Percentiles rank a stretch among this genome's conserved stretches.
These are phyloP conservation scores for Penicillium riverlandense DNA, from an alignment of 495 filamentous ascomycete species.

Conservation along the genomic window DNA sequence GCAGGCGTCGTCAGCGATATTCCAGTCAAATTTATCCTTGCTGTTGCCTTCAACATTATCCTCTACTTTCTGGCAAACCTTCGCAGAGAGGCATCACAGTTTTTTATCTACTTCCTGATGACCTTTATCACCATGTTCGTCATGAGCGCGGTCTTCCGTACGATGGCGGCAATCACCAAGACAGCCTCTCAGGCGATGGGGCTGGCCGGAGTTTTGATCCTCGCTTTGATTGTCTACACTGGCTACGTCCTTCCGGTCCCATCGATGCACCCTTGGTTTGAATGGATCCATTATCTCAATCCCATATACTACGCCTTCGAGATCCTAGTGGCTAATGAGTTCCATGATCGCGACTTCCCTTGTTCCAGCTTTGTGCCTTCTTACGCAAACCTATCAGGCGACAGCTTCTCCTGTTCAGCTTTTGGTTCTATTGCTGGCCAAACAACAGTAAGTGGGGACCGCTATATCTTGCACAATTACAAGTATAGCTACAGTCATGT, in stretches of 20 bases:
- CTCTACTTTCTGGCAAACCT: slow-evolving; percentile 50
- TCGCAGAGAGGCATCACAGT: slow-evolving; percentile 29
- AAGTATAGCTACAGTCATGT: slow-evolving; percentile 47
- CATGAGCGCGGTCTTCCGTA: slow-evolving; percentile 44
- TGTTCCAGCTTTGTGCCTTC: slow-evolving; percentile 41
- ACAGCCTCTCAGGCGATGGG: slow-evolving; percentile 41
- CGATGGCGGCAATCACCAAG: slow-evolving; percentile 35
- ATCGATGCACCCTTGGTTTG: slow-evolving; percentile 43
- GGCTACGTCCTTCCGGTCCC: slow-evolving; percentile 35
- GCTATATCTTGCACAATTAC: slow-evolving; percentile 44
- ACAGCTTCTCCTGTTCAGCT: slow-evolving; percentile 36
- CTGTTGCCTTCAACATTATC: slow-evolving; percentile 40
- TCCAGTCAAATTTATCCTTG: slow-evolving; percentile 38
- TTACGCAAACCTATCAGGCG: slow-evolving; percentile 30
- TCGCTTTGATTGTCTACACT: slow-evolving; percentile 36
- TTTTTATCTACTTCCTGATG: slow-evolving; percentile 54
- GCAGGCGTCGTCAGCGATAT: slow-evolving; percentile 49
- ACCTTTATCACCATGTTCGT: slow-evolving; percentile 43
- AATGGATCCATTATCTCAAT: slow-evolving; percentile 38
- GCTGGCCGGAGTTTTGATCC: slow-evolving; percentile 32
- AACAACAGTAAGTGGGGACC: slow-evolving; percentile 37
- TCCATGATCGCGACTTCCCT: slow-evolving; percentile 42
- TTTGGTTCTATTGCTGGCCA: slow-evolving; percentile 42
- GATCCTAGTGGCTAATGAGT: slow-evolving; percentile 48
- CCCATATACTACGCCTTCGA: slow-evolving; percentile 39